Conservation (phyloP, 2,329 filamentous ascomycete genomes). For the Aspergillus unguis region DNA sequence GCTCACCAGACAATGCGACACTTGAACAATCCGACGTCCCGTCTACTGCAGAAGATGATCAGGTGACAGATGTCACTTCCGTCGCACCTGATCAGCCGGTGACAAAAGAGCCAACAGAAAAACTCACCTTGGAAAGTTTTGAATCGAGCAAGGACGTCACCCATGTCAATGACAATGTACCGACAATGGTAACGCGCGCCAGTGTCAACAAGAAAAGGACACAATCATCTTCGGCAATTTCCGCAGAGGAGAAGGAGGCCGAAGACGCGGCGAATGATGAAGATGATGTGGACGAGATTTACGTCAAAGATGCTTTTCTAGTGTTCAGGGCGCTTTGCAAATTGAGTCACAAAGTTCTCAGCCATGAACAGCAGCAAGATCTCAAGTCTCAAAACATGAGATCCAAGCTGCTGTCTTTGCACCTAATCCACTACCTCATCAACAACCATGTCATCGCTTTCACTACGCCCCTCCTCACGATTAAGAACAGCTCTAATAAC, state of each 20-base stretch:
- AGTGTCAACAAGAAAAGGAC: conserved; percentile 48
- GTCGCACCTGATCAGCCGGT: conserved; percentile 42
- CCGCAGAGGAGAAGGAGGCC: conserved; percentile 39
- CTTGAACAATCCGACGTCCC: conserved; percentile 38
- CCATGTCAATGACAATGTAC: conserved; percentile 63
- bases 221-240: conserved; percentile 37
- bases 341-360: conserved; percentile 85
- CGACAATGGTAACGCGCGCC: conserved; percentile 63
- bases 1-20: conserved; percentile 38
- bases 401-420: conserved; percentile 90
- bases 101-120: conserved; percentile 54
- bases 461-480: conserved; percentile 85
- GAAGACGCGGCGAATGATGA: conserved; percentile 42
- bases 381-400: conserved; percentile 93
- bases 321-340: conserved; percentile 98
- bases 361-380: conserved; percentile 88
- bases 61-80: conserved; percentile 40
- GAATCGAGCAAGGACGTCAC: conserved; percentile 67
- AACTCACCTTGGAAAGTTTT: conserved; percentile 66
- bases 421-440: conserved; percentile 90
- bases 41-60: conserved; percentile 48
- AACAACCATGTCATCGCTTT: conserved; percentile 93
- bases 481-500: conserved; percentile 83
- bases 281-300: conserved; percentile 85
- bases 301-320: conserved; percentile 93